A percentile compares a stretch with the other conserved stretches of the same genome.
phyloP scores from a whole-genome alignment of 345 rosid species.

The Syzygium jambos region DNA sequence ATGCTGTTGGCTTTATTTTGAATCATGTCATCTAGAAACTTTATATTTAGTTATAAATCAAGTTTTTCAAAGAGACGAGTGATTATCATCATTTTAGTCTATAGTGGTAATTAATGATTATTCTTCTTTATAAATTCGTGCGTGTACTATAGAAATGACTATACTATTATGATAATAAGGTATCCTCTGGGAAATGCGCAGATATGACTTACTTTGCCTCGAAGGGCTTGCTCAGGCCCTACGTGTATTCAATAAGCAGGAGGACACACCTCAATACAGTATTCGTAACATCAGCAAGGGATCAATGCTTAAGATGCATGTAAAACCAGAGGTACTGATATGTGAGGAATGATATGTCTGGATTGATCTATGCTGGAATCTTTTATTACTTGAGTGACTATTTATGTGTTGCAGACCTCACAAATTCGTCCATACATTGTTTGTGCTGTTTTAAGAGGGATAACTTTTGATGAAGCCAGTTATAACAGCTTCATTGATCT shows the following conservation, averaged over 20 bases:
- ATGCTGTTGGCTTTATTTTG: neutral
- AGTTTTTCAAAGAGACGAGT: neutral
- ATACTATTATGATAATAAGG: neutral
- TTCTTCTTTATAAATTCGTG: neutral
- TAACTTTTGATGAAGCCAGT: slow-evolving; percentile 73
- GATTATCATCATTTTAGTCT: neutral
- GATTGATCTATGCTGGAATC: neutral
- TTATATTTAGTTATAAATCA: neutral
- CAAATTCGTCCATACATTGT: slow-evolving; percentile 58
- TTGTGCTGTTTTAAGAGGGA: slow-evolving; percentile 85
- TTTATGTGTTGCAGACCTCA: slow-evolving; percentile 42
- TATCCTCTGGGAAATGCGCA: slow-evolving; percentile 6
- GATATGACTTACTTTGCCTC: slow-evolving; percentile 92
- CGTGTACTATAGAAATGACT: neutral
- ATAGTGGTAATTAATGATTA: neutral
- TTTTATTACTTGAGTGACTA: slow-evolving; percentile 49
- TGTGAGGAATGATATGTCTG: neutral
- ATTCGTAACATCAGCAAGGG: slow-evolving; percentile 19
- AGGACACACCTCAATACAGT: slow-evolving; percentile 48
- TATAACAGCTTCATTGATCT: slow-evolving; percentile 95
- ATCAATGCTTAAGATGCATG: slow-evolving; percentile 59
- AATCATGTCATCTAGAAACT: neutral
- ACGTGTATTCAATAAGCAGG: slow-evolving; percentile 59
- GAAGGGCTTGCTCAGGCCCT: slow-evolving; percentile 98
- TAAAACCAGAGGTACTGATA: slow-evolving; percentile 51